Conservation (phyloP, 1,284 basidiomycete species). For the Laetiporus sulphureus region DNA sequence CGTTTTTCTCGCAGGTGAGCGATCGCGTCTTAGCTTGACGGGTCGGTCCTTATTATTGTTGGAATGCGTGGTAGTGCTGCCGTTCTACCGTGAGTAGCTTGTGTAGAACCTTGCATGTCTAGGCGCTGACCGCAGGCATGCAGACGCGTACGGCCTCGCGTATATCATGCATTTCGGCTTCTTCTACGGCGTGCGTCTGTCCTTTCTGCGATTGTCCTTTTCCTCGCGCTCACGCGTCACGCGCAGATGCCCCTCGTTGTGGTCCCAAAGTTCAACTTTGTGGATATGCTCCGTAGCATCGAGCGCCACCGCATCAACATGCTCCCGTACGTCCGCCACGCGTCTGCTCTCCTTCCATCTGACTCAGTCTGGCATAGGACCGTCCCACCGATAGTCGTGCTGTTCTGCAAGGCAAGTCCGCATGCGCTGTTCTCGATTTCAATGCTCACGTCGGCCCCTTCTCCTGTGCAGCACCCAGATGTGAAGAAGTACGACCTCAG, state of each 20-base stretch:
- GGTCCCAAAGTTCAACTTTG: conserved; percentile 63
- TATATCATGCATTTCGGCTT: conserved; percentile 52
- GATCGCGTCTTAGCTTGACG: no score
- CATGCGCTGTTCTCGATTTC: background rate
- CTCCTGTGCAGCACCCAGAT: conserved; percentile 46
- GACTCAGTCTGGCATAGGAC: conserved; percentile 31
- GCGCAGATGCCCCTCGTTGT: conserved; percentile 42
- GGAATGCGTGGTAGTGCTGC: conserved; percentile 23
- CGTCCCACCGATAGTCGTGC: conserved; percentile 56
- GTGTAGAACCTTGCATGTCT: background rate
- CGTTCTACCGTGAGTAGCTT: conserved; percentile 28
- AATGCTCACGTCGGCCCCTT: background rate
- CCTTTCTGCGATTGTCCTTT: conserved; percentile 1
- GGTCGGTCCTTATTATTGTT: background rate
- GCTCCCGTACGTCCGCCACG: conserved; percentile 35
- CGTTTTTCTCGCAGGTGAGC: conserved; percentile 38
- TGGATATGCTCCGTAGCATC: conserved; percentile 60
- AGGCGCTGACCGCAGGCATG: background rate
- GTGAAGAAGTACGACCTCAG: conserved; percentile 62
- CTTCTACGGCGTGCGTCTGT: conserved; percentile 42
- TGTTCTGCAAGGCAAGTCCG: conserved; percentile 32
- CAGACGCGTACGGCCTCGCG: conserved; percentile 70
- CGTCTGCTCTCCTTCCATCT: conserved; percentile 4
- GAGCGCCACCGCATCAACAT: conserved; percentile 57
- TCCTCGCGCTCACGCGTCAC: background rate